Percentiles rank a stretch among this genome's conserved stretches.
Conservation (phyloP, 2,329 filamentous ascomycete species). For the Trematosphaeria pertusa region DNA sequence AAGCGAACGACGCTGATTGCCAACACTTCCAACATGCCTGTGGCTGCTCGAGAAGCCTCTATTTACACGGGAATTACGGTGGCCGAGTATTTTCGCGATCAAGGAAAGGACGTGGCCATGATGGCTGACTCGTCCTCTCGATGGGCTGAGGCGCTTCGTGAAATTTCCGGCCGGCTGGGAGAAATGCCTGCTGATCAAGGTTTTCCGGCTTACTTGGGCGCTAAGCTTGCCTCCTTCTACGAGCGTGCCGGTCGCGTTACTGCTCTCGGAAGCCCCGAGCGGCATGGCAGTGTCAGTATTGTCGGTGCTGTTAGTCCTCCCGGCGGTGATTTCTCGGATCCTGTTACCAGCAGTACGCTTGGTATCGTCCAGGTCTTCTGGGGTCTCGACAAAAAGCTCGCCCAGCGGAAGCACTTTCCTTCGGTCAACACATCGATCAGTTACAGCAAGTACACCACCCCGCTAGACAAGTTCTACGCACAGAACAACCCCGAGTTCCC, state of each 20-base stretch:
- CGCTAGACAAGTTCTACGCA: slow-evolving; percentile 92
- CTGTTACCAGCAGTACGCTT: slow-evolving; percentile 90
- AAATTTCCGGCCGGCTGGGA: slow-evolving; percentile 96
- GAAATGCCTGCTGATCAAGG: slow-evolving; percentile 99
- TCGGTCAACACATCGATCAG: slow-evolving; percentile 94
- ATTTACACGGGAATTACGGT: slow-evolving; percentile 98
- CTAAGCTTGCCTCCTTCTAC: slow-evolving; percentile 98
- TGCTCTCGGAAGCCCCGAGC: slow-evolving; percentile 85
- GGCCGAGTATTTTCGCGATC: slow-evolving; percentile 95
- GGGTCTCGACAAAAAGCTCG: slow-evolving; percentile 99
- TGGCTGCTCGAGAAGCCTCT: slow-evolving; percentile 96
- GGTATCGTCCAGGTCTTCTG: slow-evolving; percentile 99
- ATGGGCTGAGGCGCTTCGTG: slow-evolving; percentile 98
- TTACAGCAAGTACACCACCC: slow-evolving; percentile 94
- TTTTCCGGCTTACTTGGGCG: slow-evolving; percentile 96
- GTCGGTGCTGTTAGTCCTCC: slow-evolving; percentile 97
- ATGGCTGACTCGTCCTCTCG: slow-evolving; percentile 99
- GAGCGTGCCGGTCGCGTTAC: slow-evolving; percentile 92
- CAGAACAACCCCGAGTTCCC: slow-evolving; percentile 95
- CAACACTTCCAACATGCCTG: slow-evolving; percentile 99
- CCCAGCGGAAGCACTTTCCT: slow-evolving; percentile 98
- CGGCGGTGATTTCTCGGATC: slow-evolving; percentile 98
- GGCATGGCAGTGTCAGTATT: slow-evolving; percentile 92
- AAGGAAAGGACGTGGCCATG: slow-evolving; percentile 98
- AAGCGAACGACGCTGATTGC: slow-evolving; percentile 98